Conservation (phyloP, 2,329 filamentous ascomycete species). For the Beauveria pseudobassiana region DNA sequence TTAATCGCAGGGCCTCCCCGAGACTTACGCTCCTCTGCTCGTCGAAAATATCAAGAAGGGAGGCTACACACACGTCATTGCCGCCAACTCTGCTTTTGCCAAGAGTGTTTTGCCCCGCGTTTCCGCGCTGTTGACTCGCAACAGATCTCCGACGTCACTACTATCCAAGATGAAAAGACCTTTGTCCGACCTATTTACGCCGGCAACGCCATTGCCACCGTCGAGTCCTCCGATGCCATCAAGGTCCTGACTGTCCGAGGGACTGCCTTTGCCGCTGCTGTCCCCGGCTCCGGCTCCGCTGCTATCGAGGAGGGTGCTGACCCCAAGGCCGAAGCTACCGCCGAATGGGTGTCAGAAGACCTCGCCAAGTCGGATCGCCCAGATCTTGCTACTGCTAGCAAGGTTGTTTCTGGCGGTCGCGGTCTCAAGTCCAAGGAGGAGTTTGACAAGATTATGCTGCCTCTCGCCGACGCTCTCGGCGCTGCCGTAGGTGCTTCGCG, state of each 20-base stretch:
- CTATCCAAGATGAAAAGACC: constrained; percentile 81
- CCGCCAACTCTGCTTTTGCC: constrained; percentile 88
- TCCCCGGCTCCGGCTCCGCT: constrained; percentile 65
- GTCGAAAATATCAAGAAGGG: constrained; percentile 97
- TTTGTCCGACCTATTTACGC: constrained; percentile 97
- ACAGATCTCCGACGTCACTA: constrained; percentile 87
- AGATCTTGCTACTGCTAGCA: constrained; percentile 80
- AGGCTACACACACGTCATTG: constrained; percentile 85
- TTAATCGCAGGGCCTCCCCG: constrained; percentile 63
- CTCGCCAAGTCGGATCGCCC: constrained; percentile 89
- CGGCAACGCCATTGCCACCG: constrained; percentile 92
- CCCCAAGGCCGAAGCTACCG: constrained; percentile 63
- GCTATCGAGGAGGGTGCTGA: constrained; percentile 75
- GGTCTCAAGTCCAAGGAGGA: constrained; percentile 97
- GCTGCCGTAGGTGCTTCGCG: constrained; percentile 94
- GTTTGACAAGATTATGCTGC: constrained; percentile 87
- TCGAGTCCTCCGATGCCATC: constrained; percentile 77
- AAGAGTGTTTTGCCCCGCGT: constrained; percentile 91
- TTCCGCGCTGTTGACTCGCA: constrained; percentile 82
- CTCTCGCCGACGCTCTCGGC: constrained; percentile 83
- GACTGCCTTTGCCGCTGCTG: constrained; percentile 77
- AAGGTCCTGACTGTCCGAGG: constrained; percentile 91
- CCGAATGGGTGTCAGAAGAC: constrained; percentile 92
- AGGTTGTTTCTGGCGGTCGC: constrained; percentile 87
- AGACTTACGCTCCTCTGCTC: constrained; percentile 88